Base-by-base conservation (phyloP, 495 filamentous ascomycete genomes). In the Penicillium psychrofluorescens region DNA sequence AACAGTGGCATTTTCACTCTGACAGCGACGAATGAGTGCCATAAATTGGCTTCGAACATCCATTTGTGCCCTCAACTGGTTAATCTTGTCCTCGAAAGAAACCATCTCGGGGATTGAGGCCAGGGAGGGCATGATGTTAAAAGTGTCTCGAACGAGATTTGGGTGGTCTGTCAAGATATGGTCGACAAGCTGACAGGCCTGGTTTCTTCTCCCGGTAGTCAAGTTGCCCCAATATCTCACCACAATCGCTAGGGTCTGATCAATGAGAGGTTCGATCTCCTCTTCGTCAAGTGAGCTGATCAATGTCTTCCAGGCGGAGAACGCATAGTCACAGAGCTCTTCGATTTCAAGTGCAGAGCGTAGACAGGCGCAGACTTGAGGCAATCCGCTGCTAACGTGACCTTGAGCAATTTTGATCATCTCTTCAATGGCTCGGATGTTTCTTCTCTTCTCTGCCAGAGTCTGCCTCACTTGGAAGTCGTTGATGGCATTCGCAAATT, bases 201-300 rank as follows among this genome's bases (percentile, higher is more conserved):
- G 68, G 8, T 70, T 49, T 50, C 75, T 81, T 6, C 83, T 82
- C 4, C 66, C 56, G 12, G 72, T 66, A 13, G 81, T 74, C 42
- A 96, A 83, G 2, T 47, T 70, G 0, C 68, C 51, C 90, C 92
- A 97, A 52, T 91, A 82, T 47, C 80, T 81, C 11, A 85, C 78
- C 33, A 97, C 78, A 43, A 95, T 81, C 22, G 89, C 86, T 46
- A 96, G 85, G 0, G 90, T 95, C 47, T 87, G 85, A 50, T 95
- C 88, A 12, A 97, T 64, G 40, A 95, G 70, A 27, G 76, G 70
- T 38, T 78, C 80, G n/a, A 94, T 68, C 49, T 95, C 90, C 13
- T 88, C 82, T 48, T 85, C 81, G 5, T 82, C 78, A 22, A 95
- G 67, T 35, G 78, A 76, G 28, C 62, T 75, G 22, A 97, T 75